Evolutionary conservation across 352 stramenopile genomes (phyloP).

Genomic region (Globisporangium megalacanthum): DNA sequence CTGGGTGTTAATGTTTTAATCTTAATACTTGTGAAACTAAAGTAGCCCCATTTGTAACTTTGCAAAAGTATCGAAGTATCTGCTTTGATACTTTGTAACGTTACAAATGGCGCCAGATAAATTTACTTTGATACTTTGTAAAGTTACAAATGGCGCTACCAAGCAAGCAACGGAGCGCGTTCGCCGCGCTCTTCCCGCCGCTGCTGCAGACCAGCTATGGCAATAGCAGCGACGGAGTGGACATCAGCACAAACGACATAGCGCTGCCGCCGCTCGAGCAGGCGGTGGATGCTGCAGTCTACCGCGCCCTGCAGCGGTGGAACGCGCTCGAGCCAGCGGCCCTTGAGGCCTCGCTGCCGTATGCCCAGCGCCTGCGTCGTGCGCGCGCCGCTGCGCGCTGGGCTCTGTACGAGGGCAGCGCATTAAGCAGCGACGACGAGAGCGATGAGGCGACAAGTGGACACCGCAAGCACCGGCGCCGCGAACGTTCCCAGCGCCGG

Average conservation of each 20-base stretch:
- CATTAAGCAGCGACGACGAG: conserved; percentile 16
- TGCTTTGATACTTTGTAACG: no score
- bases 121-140: no score
- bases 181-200: conserved; percentile 47
- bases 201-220: conserved; percentile 19
- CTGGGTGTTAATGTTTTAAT: no score
- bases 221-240: conserved; percentile 19
- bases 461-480: conserved; percentile 17
- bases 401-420: conserved; percentile 35
- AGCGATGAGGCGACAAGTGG: conserved; percentile 14
- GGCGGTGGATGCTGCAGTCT: conserved; percentile 46
- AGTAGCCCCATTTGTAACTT: no score
- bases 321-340: conserved; percentile 46
- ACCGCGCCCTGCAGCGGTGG: conserved; percentile 53
- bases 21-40: no score
- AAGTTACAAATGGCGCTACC: background rate
- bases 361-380: conserved; percentile 48
- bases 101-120: no score
- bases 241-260: conserved; percentile 53
- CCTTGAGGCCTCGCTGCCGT: conserved; percentile 43
- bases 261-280: conserved; percentile 43
- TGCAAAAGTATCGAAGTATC: no score
- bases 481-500: conserved; percentile 21
- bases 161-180: background rate
- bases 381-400: conserved; percentile 53